Evolutionary conservation across 352 stramenopile genomes (phyloP), one percentile per base, ranked within the genome.

Genomic region (Phytophthora crassamura): DNA sequence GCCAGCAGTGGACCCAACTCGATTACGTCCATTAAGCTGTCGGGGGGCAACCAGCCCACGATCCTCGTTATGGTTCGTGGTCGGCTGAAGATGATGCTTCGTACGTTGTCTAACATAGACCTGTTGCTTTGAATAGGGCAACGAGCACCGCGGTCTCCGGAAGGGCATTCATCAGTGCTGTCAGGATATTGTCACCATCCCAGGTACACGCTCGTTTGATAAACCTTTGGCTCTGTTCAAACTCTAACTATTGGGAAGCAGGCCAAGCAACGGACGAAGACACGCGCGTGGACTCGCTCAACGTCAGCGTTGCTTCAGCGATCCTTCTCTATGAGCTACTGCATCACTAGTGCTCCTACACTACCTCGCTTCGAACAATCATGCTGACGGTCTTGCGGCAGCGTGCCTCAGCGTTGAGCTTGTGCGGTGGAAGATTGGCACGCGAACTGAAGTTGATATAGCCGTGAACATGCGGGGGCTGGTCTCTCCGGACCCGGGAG

Each of bases 261-360:
- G 80, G 70, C 14, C 71, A 82, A 51, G 72, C 70, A n/a, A 71
- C 74, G 8, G 80, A 92, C 20, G 69, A 79, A 68, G 75, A 89
- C 43, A 88, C 86, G 8, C 73, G 62, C 30, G 86, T 94, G 5
- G 84, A 94, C 68, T 94, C 86, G 12, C 78, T 94, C 16, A 94
- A 94, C 60, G 82, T 94, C 22, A 93, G 83, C 22, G 86, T 92
- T 10, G 86, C 86, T 1, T 76, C 86, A 2, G 86, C 80, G 9
- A 88, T 94, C 49, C 73, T 94, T 30, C 70, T 94, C 32, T 93
- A 94, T 50, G 80, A 93, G 58, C 73, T 90, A 12, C 69, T 93
- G n/a, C 80, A 89, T 30, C 80, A 86, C 56, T 90, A 86, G 58
- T 39, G 22, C 46, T 34, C 16, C 3, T 51, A 42, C 46, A 41